phyloP scores from a whole-genome alignment of 495 filamentous ascomycete genomes.

The Trypethelium eluteriae region DNA sequence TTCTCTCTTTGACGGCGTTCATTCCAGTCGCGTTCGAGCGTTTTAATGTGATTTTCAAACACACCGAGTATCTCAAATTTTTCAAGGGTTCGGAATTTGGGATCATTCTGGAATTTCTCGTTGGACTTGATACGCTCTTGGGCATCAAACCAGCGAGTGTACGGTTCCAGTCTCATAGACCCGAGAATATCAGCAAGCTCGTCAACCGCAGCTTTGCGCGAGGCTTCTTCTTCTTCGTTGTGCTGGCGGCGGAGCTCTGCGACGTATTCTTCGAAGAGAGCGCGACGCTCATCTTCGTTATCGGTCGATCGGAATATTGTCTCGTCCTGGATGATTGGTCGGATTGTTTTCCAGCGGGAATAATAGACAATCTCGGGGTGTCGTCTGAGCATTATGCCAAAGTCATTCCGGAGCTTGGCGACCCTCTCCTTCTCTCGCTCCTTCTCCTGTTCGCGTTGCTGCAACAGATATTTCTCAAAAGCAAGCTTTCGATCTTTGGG shows the following conservation, averaged over 20 bases:
- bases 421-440: slow-evolving; percentile 91
- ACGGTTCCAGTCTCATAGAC: slow-evolving; percentile 80
- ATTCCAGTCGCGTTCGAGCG: slow-evolving; percentile 80
- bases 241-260: slow-evolving; percentile 71
- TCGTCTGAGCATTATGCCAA: slow-evolving; percentile 89
- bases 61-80: slow-evolving; percentile 86
- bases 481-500: slow-evolving; percentile 85
- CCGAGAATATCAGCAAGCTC: slow-evolving; percentile 74
- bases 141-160: slow-evolving; percentile 90
- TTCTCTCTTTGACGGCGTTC: slow-evolving; percentile 83
- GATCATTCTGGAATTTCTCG: slow-evolving; percentile 71
- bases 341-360: slow-evolving; percentile 94
- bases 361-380: slow-evolving; percentile 98
- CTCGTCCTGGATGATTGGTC: slow-evolving; percentile 90
- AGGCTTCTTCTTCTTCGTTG: slow-evolving; percentile 60
- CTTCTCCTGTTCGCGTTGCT: slow-evolving; percentile 87
- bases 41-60: slow-evolving; percentile 92
- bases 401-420: slow-evolving; percentile 87
- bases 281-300: slow-evolving; percentile 79
- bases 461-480: slow-evolving; percentile 91
- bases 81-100: slow-evolving; percentile 79
- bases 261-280: slow-evolving; percentile 92
- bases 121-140: slow-evolving; percentile 72
- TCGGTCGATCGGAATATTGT: slow-evolving; percentile 88
- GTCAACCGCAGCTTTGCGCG: slow-evolving; percentile 75